phyloP scores from a whole-genome alignment of 2,329 filamentous ascomycete genomes.

The Fusarium xylarioides region DNA sequence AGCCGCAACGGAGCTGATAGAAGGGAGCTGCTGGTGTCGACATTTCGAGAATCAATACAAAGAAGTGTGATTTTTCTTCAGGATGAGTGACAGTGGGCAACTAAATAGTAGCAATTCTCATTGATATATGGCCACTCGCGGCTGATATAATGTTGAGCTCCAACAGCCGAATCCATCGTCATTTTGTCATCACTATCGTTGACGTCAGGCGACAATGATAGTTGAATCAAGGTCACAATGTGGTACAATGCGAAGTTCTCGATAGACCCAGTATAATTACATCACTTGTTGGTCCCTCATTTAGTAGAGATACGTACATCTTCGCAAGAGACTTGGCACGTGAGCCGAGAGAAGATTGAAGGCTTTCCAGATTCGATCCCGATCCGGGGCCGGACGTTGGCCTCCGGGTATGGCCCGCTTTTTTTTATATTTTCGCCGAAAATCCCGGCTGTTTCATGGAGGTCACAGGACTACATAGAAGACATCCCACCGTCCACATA shows the following conservation, averaged over 20 bases:
- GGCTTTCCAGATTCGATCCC: neutral
- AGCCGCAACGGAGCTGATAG: conserved; percentile 57
- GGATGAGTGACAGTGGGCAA: too few relatives aligned
- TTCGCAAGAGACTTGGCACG: conserved; percentile 7
- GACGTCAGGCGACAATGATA: conserved; percentile 31
- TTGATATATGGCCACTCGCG: neutral
- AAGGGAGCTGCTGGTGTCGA: conserved; percentile 43
- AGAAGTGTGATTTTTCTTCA: neutral
- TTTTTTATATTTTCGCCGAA: neutral
- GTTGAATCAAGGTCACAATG: neutral
- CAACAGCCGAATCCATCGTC: conserved; percentile 5
- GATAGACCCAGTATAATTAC: conserved; percentile 28
- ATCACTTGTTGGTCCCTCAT: conserved; percentile 6
- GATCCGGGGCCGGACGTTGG: conserved; percentile 19
- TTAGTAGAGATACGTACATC: conserved; percentile 2
- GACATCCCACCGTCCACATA: neutral
- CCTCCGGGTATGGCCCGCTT: conserved; percentile 7
- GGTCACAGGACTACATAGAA: neutral
- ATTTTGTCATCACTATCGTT: conserved; percentile 40
- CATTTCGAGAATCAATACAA: conserved; percentile 9
- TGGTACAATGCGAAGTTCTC: neutral
- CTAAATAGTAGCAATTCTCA: too few relatives aligned
- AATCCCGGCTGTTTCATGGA: neutral
- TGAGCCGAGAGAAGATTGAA: neutral
- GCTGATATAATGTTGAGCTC: neutral